Percentiles rank a stretch among this genome's conserved stretches.
Evolutionary conservation across 176 grass and related monocot species (phyloP).

Genomic region (Avena eriantha): DNA sequence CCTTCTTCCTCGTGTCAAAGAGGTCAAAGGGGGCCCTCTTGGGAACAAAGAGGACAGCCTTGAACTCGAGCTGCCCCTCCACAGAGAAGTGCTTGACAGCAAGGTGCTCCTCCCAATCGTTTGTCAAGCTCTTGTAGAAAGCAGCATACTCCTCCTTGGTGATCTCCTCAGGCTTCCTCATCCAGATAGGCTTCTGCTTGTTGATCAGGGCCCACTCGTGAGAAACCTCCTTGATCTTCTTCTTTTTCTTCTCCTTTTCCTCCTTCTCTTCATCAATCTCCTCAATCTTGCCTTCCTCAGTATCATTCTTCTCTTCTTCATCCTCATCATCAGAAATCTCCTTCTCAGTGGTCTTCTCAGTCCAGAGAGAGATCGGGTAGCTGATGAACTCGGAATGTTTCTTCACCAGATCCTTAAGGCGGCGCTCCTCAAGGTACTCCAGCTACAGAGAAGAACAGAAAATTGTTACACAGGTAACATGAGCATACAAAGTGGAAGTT

Average conservation of each 20-base stretch:
- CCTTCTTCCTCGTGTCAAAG: slow-evolving; percentile 94
- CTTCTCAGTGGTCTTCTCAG: slow-evolving; percentile 95
- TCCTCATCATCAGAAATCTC: slow-evolving; percentile 99
- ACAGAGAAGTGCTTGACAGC: slow-evolving; percentile 98
- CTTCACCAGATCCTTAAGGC: slow-evolving; percentile 94
- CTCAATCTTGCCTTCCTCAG: slow-evolving; percentile 92
- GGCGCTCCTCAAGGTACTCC: slow-evolving; percentile 96
- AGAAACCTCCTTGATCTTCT: slow-evolving; percentile 99
- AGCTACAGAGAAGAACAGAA: slow-evolving; percentile 46
- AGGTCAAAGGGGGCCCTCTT: slow-evolving; percentile 97
- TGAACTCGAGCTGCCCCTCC: slow-evolving; percentile 98
- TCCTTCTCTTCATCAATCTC: slow-evolving; percentile 95
- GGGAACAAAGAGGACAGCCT: slow-evolving; percentile 92
- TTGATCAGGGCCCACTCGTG: slow-evolving; percentile 92
- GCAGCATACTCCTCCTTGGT: slow-evolving; percentile 97
- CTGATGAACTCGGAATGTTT: slow-evolving; percentile 99
- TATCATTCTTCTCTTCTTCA: slow-evolving; percentile 81
- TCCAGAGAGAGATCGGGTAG: slow-evolving; percentile 95
- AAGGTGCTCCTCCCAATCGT: slow-evolving; percentile 98
- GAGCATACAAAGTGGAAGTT: too few relatives aligned
- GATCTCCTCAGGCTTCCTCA: slow-evolving; percentile 99
- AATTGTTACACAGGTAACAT: too few relatives aligned
- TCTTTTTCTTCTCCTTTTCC: slow-evolving; percentile 92
- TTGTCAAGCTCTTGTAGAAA: slow-evolving; percentile 98
- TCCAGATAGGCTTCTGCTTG: slow-evolving; percentile 99